phyloP scores from a whole-genome alignment of 495 filamentous ascomycete species.

The Podospora pseudoanserina region DNA sequence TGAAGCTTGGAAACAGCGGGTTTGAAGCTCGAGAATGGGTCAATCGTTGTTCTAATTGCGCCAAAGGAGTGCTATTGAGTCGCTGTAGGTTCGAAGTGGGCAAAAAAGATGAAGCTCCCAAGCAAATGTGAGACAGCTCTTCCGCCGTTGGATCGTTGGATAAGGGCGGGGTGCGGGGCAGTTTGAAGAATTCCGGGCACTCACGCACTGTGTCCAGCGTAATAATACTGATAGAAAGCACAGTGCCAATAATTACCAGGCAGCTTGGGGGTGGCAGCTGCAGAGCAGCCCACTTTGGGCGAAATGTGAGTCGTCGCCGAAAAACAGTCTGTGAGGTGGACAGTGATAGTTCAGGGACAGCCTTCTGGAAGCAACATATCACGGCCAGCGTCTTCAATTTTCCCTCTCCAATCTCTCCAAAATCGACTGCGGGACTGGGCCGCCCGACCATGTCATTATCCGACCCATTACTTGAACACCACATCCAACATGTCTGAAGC shows the following conservation, averaged over 20 bases:
- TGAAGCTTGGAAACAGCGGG: not conserved
- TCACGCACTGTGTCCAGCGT: not conserved
- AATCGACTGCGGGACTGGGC: constrained; percentile 12
- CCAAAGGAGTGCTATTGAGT: no score
- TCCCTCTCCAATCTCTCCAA: not conserved
- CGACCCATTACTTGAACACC: constrained; percentile 30
- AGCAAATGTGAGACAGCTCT: not conserved
- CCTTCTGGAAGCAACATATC: not conserved
- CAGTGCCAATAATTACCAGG: constrained; percentile 12
- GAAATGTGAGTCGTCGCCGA: constrained; percentile 16
- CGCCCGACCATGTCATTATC: constrained; percentile 31
- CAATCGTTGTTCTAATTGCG: not conserved
- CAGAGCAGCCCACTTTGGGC: constrained; percentile 10
- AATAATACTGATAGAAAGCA: not conserved
- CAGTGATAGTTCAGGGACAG: not conserved
- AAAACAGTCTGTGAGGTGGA: constrained; percentile 1
- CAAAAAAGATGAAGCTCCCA: not conserved
- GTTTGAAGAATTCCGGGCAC: not conserved
- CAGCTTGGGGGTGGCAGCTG: not conserved
- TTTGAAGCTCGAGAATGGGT: no score
- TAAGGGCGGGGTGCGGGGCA: not conserved
- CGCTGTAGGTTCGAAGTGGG: not conserved
- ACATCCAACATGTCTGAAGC: constrained; percentile 45
- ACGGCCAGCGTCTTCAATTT: no score
- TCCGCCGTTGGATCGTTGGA: no score